Evolutionary conservation across 2,329 filamentous ascomycete genomes (phyloP).

Genomic region (Neonectria sp.): DNA sequence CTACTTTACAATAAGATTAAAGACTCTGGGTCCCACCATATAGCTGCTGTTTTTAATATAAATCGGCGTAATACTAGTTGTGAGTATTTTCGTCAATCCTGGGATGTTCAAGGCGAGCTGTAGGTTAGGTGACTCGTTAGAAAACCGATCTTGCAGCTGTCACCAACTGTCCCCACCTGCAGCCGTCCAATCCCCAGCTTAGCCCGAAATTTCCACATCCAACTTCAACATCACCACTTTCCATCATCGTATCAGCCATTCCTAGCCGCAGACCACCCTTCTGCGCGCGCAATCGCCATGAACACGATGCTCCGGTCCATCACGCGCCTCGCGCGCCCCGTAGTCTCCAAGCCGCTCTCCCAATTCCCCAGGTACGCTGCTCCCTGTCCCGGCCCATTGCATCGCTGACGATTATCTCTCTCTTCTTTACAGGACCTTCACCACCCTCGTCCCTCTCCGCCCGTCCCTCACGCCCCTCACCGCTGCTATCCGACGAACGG

Average conservation of each 20-base stretch:
- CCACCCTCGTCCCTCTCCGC: constrained; percentile 66
- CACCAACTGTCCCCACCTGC: constrained; percentile 28
- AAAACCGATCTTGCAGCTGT: neutral
- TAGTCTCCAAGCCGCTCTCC: constrained; percentile 43
- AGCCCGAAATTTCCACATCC: constrained; percentile 47
- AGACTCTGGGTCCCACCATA: too few species aligned
- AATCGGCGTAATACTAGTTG: neutral
- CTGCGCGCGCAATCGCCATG: constrained; percentile 36
- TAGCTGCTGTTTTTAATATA: neutral
- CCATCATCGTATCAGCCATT: constrained; percentile 33
- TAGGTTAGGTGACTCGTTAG: constrained; percentile 30
- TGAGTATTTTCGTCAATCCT: neutral
- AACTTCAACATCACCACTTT: constrained; percentile 38
- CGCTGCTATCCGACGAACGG: constrained; percentile 50
- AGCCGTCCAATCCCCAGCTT: constrained; percentile 39
- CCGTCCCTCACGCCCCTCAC: constrained; percentile 58
- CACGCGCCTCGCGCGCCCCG: constrained; percentile 50
- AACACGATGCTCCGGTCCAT: constrained; percentile 49
- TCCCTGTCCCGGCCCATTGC: neutral
- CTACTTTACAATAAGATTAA: too few species aligned
- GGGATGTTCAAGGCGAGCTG: constrained; percentile 5
- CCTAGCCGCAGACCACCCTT: constrained; percentile 31
- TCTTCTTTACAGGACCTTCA: constrained; percentile 57
- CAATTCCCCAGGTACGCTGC: constrained; percentile 44
- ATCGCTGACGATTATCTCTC: constrained; percentile 21